Evolutionary conservation across 495 filamentous ascomycete genomes (phyloP), one percentile per base, ranked within the genome.

Genomic region (Glutinoglossum americanum): DNA sequence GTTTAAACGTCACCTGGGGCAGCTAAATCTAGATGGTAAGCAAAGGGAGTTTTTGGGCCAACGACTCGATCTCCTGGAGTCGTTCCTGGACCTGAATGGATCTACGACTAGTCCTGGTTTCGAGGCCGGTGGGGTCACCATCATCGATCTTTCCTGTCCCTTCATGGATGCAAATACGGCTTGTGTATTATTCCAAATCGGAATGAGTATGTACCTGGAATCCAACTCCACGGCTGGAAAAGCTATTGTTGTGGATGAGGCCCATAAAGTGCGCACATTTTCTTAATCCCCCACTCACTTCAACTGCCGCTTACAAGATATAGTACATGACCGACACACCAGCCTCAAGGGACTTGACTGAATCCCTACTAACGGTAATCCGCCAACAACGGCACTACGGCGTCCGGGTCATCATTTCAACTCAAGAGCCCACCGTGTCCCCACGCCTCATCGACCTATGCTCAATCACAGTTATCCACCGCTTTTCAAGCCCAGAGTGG

Each of bases 391-490:
- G 85, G 9, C 85, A 89, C 64, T 65, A 81, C 0, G 84, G 72
- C 3, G 71, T 76, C 0, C 74, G 84, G 0, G 70, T 88, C 15
- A 58, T 90, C 39, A 81, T 89, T 32, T 79, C 85, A 0, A 90
- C 86, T 0, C 84, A 92, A 62, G 86, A 90, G 60, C 86, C 86
- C 0, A 89, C 84, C 0, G 78, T 90, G 44, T 82, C 81, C 0
- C 76, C 79, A 0, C 67, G 69, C 26, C 74, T 90, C 1, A 70
- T 90, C 0, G 82, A 82, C 59, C 73, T 90, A 7, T 86, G 79
- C 65, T 81, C 76, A n/a, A 70, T 82, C 21, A 85, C 81, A 0
- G 75, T 90, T 57, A 77, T 89, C 0, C 86, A 92, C 64, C 73
- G 81, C 15, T 89, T 89, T 62, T 79, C 74, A 0, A 83, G 78